Evolutionary conservation across 2,329 filamentous ascomycete species (phyloP).

Genomic region (Colletotrichum lini): DNA sequence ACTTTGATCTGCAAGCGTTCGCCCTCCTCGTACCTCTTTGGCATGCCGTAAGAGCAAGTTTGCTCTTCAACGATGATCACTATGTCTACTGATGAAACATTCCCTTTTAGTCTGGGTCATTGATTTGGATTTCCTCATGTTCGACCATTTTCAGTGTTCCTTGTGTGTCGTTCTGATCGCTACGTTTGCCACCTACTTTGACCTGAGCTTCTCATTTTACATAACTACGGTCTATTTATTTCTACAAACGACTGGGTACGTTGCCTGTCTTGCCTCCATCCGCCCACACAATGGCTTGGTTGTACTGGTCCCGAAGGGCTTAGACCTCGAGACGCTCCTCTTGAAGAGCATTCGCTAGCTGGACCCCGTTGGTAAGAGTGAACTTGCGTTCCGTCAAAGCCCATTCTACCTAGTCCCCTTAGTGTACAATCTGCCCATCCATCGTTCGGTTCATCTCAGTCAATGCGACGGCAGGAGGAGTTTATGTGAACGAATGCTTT

Average conservation of each 20-base stretch:
- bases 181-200: not conserved
- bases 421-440: not conserved
- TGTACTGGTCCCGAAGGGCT: conserved; percentile 6
- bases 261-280: not conserved
- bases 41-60: not conserved
- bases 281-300: not conserved
- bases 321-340: conserved; percentile 26
- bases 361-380: conserved; percentile 5
- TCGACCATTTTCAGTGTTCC: not conserved
- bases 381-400: conserved; percentile 3
- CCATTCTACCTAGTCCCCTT: not conserved
- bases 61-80: not conserved
- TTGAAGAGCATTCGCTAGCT: conserved; percentile 9
- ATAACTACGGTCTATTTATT: not conserved
- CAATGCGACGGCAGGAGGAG: conserved; percentile 8
- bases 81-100: not conserved
- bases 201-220: not conserved
- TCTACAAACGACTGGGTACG: not conserved
- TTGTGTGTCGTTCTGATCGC: not conserved
- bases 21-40: not conserved
- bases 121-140: not conserved
- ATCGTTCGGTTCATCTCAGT: conserved; percentile 7
- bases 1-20: not conserved
- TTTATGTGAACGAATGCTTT: conserved; percentile 10
- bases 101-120: no score